Conservation (phyloP, 2,329 filamentous ascomycete species). For the Chrysosporium queenslandicum region DNA sequence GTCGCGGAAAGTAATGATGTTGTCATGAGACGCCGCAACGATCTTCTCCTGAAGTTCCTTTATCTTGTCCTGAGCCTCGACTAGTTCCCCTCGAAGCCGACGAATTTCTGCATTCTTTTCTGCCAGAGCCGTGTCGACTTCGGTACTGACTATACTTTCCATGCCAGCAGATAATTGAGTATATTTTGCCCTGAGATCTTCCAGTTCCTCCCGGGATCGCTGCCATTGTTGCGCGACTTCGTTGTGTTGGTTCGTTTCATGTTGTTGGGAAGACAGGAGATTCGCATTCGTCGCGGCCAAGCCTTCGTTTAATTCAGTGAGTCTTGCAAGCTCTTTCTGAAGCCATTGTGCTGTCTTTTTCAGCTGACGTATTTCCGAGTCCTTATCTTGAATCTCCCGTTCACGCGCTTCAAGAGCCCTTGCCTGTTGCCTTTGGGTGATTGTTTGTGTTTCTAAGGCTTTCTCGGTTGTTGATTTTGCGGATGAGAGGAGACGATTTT, state of each 20-base stretch:
- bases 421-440: constrained; percentile 45
- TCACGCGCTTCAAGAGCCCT: constrained; percentile 55
- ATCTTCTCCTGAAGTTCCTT: constrained; percentile 52
- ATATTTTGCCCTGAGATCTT: constrained; percentile 56
- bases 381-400: constrained; percentile 65
- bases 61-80: constrained; percentile 55
- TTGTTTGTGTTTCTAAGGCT: constrained; percentile 46
- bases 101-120: constrained; percentile 79
- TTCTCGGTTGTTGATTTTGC: constrained; percentile 61
- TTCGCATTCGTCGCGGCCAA: constrained; percentile 66
- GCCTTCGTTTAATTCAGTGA: constrained; percentile 73
- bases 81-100: constrained; percentile 65
- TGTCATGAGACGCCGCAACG: constrained; percentile 50
- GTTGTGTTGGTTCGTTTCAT: constrained; percentile 56
- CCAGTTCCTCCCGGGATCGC: constrained; percentile 57
- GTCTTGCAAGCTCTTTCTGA: constrained; percentile 67
- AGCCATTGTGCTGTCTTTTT: constrained; percentile 68
- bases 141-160: constrained; percentile 50
- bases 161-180: constrained; percentile 52
- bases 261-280: constrained; percentile 60
- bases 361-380: constrained; percentile 75
- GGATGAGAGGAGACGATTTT: constrained; percentile 71
- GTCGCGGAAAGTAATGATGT: constrained; percentile 70
- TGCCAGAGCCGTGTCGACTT: constrained; percentile 56
- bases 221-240: constrained; percentile 45